Evolutionary conservation across 2,329 filamentous ascomycete genomes (phyloP).

Genomic region (Nigrograna mackinnonii): DNA sequence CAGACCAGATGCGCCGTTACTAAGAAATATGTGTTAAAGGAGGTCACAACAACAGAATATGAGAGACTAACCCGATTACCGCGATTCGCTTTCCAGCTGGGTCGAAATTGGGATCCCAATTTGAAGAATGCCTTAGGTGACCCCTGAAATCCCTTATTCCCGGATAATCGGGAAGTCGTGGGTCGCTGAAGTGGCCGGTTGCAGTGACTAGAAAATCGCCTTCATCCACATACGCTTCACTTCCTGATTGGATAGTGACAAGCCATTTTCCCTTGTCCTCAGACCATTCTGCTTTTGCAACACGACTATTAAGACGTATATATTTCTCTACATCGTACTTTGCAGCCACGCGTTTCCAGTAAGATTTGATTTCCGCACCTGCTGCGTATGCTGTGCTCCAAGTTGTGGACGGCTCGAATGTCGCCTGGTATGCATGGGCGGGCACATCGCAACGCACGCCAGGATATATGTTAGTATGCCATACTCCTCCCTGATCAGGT

Average conservation of each 20-base stretch:
- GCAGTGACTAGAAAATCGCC: constrained; percentile 30
- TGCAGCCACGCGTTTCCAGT: constrained; percentile 28
- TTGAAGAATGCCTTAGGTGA: constrained; percentile 11
- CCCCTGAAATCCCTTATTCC: constrained; percentile 13
- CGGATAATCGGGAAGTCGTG: constrained; percentile 5
- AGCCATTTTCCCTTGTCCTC: constrained; percentile 63
- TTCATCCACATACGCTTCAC: constrained; percentile 16
- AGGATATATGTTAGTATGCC: constrained; percentile 59
- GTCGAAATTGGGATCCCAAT: constrained; percentile 42
- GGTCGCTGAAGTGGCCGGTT: constrained; percentile 11
- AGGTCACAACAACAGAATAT: constrained; percentile 50
- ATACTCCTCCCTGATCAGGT: constrained; percentile 48
- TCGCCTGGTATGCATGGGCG: constrained; percentile 43
- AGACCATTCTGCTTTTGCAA: constrained; percentile 37
- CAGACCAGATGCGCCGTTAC: constrained; percentile 61
- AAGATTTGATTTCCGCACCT: constrained; percentile 39
- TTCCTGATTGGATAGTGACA: constrained; percentile 60
- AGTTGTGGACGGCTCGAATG: constrained; percentile 40
- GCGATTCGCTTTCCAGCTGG: constrained; percentile 54
- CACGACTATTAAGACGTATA: constrained; percentile 34
- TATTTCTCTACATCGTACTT: constrained; percentile 38
- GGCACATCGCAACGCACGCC: constrained; percentile 60
- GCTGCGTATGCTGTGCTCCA: constrained; percentile 41
- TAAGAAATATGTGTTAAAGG: constrained; percentile 41
- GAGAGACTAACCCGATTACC: constrained; percentile 57